Percentiles rank a stretch among this genome's conserved stretches.
phyloP scores from a whole-genome alignment of 257 asterid species.

The Knoxia roxburghii region DNA sequence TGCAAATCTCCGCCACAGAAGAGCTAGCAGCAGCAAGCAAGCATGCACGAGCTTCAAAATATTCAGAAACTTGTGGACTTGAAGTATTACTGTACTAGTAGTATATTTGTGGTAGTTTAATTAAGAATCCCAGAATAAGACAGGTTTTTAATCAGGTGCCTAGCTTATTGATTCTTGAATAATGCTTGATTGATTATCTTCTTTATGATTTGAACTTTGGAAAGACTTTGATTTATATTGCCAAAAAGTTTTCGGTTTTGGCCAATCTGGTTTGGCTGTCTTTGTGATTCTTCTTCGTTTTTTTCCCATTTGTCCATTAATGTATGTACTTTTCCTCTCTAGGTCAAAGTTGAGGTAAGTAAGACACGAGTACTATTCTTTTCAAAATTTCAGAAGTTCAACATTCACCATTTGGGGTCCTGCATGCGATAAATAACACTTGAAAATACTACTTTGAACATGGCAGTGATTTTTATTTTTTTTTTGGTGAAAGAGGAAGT shows the following conservation, averaged over 20 bases:
- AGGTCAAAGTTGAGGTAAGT: constrained; percentile 1
- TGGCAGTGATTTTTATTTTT: neutral
- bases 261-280: neutral
- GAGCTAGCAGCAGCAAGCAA: no score
- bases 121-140: constrained; percentile 7
- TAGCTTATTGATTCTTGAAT: no score
- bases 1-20: no score
- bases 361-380: neutral
- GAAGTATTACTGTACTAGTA: no score
- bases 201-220: constrained; percentile 4
- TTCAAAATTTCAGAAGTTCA: neutral
- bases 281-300: neutral
- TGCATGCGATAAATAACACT: neutral
- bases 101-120: neutral
- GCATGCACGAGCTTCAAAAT: constrained; percentile 8
- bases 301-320: constrained; percentile 6
- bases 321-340: constrained; percentile 16
- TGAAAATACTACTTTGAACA: no score
- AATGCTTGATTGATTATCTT: no score
- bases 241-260: no score
- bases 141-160: constrained; percentile 6
- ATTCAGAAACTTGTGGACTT: no score
- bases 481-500: no score
- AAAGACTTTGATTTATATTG: no score
- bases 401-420: constrained; percentile 5